These are phyloP conservation scores for Rutstroemia sp. DNA, from an alignment of 2,329 filamentous ascomycete genomes.

Conservation along the genomic window DNA sequence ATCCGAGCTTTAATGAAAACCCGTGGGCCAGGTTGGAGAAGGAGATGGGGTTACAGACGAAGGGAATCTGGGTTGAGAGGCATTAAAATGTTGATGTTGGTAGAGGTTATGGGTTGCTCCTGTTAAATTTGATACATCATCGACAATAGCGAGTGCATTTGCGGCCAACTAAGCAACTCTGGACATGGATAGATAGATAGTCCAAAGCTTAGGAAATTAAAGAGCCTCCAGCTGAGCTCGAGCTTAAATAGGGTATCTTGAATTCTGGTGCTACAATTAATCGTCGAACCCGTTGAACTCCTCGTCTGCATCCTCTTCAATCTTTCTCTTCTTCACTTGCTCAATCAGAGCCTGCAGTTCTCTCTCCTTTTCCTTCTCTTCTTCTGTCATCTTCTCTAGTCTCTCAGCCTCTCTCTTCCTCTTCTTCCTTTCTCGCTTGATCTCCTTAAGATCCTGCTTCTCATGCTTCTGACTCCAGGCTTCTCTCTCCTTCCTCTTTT, in stretches of 20 bases:
- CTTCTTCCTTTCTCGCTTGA: slow-evolving; percentile 56
- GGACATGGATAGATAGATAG: background rate
- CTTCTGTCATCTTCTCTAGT: slow-evolving; percentile 59
- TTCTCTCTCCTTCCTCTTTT: slow-evolving; percentile 55
- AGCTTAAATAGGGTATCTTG: too few relatives aligned
- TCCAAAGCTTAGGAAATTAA: too few relatives aligned
- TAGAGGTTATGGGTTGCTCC: background rate
- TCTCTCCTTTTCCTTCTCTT: slow-evolving; percentile 54
- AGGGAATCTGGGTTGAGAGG: slow-evolving; percentile 38
- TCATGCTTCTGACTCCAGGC: slow-evolving; percentile 70
- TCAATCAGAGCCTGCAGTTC: slow-evolving; percentile 59
- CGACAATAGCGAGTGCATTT: background rate
- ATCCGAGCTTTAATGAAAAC: slow-evolving; percentile 62
- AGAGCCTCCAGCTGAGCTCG: too few relatives aligned
- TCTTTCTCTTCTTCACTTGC: slow-evolving; percentile 48
- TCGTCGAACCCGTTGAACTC: slow-evolving; percentile 30
- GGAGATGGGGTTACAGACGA: slow-evolving; percentile 35
- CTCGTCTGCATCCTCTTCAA: slow-evolving; percentile 31
- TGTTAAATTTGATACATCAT: background rate
- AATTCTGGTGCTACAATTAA: slow-evolving; percentile 6
- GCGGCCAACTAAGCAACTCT: background rate
- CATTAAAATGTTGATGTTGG: background rate
- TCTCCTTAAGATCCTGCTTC: slow-evolving; percentile 53
- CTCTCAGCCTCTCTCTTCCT: slow-evolving; percentile 57
- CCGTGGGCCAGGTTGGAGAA: slow-evolving; percentile 59